phyloP scores from a whole-genome alignment of 257 asterid genomes.

The Solanum sejunctum region DNA sequence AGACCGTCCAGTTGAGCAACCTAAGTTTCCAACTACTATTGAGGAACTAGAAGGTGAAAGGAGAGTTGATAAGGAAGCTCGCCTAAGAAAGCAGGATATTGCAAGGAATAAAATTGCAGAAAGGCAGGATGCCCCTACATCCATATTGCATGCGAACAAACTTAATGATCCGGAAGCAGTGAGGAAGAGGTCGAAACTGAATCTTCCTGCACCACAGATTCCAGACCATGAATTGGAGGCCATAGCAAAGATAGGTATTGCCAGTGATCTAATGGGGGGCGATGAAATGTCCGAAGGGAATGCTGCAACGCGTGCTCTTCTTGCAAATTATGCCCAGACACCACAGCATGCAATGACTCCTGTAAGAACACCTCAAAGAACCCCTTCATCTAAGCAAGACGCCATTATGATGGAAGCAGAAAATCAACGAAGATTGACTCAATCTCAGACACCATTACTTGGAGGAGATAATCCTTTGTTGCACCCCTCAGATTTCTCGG shows the following conservation, averaged over 20 bases:
- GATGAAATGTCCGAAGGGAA: conserved; percentile 85
- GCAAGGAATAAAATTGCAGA: conserved; percentile 85
- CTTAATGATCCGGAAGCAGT: conserved; percentile 95
- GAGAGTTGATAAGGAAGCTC: conserved; percentile 82
- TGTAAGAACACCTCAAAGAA: conserved; percentile 78
- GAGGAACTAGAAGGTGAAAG: conserved; percentile 99
- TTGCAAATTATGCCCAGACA: conserved; percentile 80
- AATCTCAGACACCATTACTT: conserved; percentile 90
- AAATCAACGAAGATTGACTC: conserved; percentile 75
- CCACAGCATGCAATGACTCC: conserved; percentile 94
- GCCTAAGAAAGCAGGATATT: conserved; percentile 84
- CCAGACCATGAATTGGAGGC: conserved; percentile 97
- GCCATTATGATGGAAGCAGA: conserved; percentile 98
- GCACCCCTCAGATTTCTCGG: conserved; percentile 96
- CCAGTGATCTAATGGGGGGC: conserved; percentile 71
- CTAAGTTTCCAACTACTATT: conserved; percentile 86
- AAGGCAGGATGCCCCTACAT: conserved; percentile 96
- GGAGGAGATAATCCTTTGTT: conserved; percentile 94
- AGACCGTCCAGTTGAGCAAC: conserved; percentile 64
- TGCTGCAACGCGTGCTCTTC: conserved; percentile 90
- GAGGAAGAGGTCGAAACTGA: conserved; percentile 66
- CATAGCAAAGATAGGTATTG: conserved; percentile 89
- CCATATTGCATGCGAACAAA: conserved; percentile 86
- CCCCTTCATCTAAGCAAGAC: conserved; percentile 89
- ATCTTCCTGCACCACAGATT: conserved; percentile 94